Base-by-base conservation (phyloP, 2,329 filamentous ascomycete genomes). In the Leptosphaerulina australis region DNA sequence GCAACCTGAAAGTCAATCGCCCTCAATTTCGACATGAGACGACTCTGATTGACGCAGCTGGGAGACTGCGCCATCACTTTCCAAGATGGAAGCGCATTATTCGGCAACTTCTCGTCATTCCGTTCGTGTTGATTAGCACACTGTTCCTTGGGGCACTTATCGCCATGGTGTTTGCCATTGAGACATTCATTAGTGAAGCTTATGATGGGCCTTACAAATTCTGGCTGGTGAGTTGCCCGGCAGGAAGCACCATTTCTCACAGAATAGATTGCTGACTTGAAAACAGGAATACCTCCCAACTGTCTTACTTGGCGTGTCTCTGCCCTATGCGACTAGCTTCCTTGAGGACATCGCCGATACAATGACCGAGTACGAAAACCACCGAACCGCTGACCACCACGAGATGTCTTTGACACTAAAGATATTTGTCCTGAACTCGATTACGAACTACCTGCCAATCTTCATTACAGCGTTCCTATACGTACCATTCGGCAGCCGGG, bases 331-430 rank as follows among this genome's bases (percentile, higher is more conserved):
- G 18, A 69, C 60, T 4, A 64, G 53, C 33, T 58, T 63, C 9
- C 46, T 71, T 0, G 64, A 70, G 36, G 39, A 54, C 12, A 53
- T 67, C 10, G 69, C 68, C 12, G 57, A 56, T n/a, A 44, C 35
- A 15, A 53, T 71, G 52, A 70, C 68, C 3, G 61, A 70, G 41
- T 71, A 66, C 39, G 68, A 71, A 30, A 71, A 71, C 30, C 66
- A 71, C 36, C 60, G 66, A 34, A 71, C 68, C 12, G 51, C 51
- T 28, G 66, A 67, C 34, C 52, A 64, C 17, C 56, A 70, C 44
- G 68, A 70, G 30, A 69, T 69, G 63, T 68, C 68, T 4, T 50
- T 69, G 6, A 71, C 67, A 5, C 68, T 68, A 24, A 71, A 71
- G 50, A 59, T 68, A 3, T 71, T 71, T 24, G 63, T 71, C 6